Base-by-base conservation (phyloP, 805 yeast species). In the Metschnikowia rubicola region DNA sequence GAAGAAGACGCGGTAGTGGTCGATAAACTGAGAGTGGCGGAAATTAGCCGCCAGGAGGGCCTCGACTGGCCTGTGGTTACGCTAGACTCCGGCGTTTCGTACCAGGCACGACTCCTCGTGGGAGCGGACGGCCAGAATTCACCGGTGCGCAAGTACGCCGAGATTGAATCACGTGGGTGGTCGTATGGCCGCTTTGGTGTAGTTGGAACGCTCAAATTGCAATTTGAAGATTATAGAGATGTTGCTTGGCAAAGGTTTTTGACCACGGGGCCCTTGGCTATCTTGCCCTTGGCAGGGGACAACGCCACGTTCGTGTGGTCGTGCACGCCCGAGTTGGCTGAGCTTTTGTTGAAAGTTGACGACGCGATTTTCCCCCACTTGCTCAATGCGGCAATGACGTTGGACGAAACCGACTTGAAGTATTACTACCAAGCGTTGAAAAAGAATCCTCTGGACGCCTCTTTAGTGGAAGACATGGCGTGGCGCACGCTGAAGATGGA, bases 41-140 rank as follows among this genome's bases (percentile, higher is more conserved):
- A 66, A 3, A 88, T 88, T 36, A 47, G 41, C 12, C 29, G 47
- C 56, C 11, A 43, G 53, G 32, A 53, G 54, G 67, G 68, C 28
- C 44, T 66, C 36, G 79, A 80, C 40, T 88, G 97, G 96, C 97
- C 97, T 1, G 61, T 81, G 8, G 83, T 92, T 11, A 71, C 77
- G 26, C 70, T 91, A 11, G 78, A 80, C 11, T 78, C 78, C 52
- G 97, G 96, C 1, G 77, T 78, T 11, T 53, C 60, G 10, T 72
- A 84, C 42, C 78, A 79, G 58, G 78, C 96, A 0, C 74, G 96
- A 45, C 71, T 91, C n/a, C 70, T 91, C 17, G 80, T 94, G 12
- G 99, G 99, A 8, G 96, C 97, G 35, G 99, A 94, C 64, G 99
- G 99, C 1, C 89, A 83, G 64, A 88, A 90, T 64, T 90, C 97